Conservation (phyloP, 2,329 filamentous ascomycete species). For the Conoideocrella luteorostrata region DNA sequence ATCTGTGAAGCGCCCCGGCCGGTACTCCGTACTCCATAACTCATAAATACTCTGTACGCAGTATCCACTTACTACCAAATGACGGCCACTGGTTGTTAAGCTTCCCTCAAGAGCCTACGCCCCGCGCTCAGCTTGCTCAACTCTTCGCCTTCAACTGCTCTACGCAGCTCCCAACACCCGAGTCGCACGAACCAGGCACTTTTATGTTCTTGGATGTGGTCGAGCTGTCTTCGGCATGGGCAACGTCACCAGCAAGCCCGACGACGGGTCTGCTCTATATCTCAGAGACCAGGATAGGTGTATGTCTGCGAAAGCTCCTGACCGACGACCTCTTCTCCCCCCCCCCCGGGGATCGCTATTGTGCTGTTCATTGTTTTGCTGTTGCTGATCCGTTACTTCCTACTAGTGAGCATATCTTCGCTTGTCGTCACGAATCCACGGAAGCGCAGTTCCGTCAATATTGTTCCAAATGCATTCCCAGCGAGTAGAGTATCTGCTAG, state of each 20-base stretch:
- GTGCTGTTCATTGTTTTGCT: conserved; percentile 15
- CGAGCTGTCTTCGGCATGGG: conserved; percentile 61
- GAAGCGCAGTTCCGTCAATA: conserved; percentile 67
- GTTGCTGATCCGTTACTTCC: conserved; percentile 4
- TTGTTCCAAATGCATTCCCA: conserved; percentile 82
- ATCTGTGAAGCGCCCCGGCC: no score
- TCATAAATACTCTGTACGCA: conserved; percentile 5
- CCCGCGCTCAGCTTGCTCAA: conserved; percentile 10
- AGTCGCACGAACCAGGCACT: not conserved
- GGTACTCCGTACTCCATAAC: no score
- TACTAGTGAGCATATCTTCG: conserved; percentile 76
- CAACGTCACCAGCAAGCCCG: conserved; percentile 80
- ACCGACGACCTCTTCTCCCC: conserved; percentile 16
- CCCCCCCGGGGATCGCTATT: not conserved
- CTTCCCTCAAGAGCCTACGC: conserved; percentile 7
- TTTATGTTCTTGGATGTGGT: conserved; percentile 10
- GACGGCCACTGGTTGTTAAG: conserved; percentile 5
- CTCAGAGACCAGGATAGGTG: conserved; percentile 88
- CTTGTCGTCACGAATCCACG: conserved; percentile 75
- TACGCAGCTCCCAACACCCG: not conserved
- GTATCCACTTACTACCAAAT: conserved; percentile 8
- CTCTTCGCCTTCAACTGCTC: conserved; percentile 1
- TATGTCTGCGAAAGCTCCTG: conserved; percentile 40
- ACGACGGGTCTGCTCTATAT: conserved; percentile 74
- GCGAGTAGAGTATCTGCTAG: conserved; percentile 69